Percentiles rank a stretch among this genome's conserved stretches.
Evolutionary conservation across 495 filamentous ascomycete genomes (phyloP).

Genomic region (Penicillium salamii): DNA sequence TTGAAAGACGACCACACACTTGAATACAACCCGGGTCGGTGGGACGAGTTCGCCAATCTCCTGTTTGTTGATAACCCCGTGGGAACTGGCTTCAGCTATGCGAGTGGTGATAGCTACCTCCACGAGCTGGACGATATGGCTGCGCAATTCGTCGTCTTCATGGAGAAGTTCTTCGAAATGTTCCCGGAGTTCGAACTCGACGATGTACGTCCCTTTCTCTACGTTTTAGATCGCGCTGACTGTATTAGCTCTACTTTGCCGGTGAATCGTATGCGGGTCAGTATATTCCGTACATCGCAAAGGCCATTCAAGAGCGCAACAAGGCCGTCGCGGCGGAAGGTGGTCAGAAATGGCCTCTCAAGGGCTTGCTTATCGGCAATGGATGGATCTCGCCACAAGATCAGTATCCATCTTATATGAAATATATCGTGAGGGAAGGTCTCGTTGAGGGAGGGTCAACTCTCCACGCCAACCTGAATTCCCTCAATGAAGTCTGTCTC

Average conservation of each 20-base stretch:
- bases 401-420: conserved; percentile 86
- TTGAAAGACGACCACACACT: conserved; percentile 73
- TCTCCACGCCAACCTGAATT: conserved; percentile 62
- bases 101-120: conserved; percentile 79
- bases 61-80: conserved; percentile 97
- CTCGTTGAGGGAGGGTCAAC: conserved; percentile 65
- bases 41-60: conserved; percentile 96
- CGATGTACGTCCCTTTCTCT: conserved; percentile 63
- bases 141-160: conserved; percentile 77
- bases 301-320: conserved; percentile 83
- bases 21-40: conserved; percentile 82
- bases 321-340: conserved; percentile 28
- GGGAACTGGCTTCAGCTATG: conserved; percentile 94
- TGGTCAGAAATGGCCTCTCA: conserved; percentile 66
- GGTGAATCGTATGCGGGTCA: conserved; percentile 97
- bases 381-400: conserved; percentile 91
- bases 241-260: conserved; percentile 78
- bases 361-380: conserved; percentile 90
- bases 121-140: conserved; percentile 88
- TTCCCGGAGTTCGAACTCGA: conserved; percentile 93
- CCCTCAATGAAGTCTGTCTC: conserved; percentile 62
- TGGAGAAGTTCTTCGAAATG: conserved; percentile 83
- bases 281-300: conserved; percentile 93
- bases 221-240: conserved; percentile 22
- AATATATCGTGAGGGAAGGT: conserved; percentile 71